These are phyloP conservation scores for Teratosphaeria zuluensis DNA, from an alignment of 2,329 filamentous ascomycete genomes.

Conservation along the genomic window DNA sequence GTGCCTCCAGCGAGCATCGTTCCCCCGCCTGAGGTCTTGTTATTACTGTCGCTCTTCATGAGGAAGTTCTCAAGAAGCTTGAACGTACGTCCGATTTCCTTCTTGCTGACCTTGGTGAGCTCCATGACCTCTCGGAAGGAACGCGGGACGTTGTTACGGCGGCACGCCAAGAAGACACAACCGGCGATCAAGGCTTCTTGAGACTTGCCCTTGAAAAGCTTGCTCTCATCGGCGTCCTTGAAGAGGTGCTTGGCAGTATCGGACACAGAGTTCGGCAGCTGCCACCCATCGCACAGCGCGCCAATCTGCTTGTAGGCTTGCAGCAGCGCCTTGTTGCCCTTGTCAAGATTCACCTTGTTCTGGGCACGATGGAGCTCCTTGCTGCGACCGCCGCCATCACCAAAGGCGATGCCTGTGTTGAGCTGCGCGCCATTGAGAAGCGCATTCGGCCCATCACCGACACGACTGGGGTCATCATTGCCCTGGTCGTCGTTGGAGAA, in stretches of 20 bases:
- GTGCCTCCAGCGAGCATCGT: constrained; percentile 41
- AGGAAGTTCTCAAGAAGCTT: constrained; percentile 87
- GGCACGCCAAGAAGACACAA: constrained; percentile 95
- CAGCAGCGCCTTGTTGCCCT: constrained; percentile 70
- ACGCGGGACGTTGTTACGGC: constrained; percentile 74
- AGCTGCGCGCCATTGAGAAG: constrained; percentile 77
- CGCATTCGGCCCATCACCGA: constrained; percentile 85
- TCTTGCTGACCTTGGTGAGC: constrained; percentile 87
- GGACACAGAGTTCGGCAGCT: constrained; percentile 68
- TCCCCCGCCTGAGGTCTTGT: neutral
- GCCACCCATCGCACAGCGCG: constrained; percentile 73
- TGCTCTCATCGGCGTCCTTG: constrained; percentile 87
- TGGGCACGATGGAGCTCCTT: constrained; percentile 74
- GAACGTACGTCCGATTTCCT: constrained; percentile 94
- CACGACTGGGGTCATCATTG: constrained; percentile 93
- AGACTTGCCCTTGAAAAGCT: constrained; percentile 89
- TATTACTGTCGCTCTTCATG: constrained; percentile 53
- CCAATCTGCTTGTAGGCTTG: constrained; percentile 83
- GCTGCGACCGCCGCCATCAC: constrained; percentile 60
- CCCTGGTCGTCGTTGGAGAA: constrained; percentile 98
- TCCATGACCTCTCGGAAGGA: constrained; percentile 93
- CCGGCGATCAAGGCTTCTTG: constrained; percentile 90
- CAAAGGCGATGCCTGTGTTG: constrained; percentile 77
- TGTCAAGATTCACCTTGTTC: constrained; percentile 71
- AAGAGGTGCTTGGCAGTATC: constrained; percentile 91